phyloP scores from a whole-genome alignment of 192 early-diverging fungal species.

The Thoreauomyces humboldtii region DNA sequence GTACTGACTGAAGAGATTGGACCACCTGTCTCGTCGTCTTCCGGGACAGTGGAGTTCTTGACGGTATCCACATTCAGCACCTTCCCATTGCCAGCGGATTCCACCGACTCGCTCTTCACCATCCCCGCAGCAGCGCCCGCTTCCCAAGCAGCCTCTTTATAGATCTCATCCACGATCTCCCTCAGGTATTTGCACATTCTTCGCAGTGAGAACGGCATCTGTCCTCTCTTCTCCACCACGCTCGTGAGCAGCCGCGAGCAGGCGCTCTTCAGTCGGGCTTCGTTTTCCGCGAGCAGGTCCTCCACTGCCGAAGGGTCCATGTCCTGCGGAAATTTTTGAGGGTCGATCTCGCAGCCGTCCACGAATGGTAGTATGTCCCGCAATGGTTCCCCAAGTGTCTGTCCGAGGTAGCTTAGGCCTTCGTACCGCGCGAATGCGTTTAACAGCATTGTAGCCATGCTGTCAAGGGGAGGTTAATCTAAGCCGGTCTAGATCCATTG shows the following conservation, averaged over 20 bases:
- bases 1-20: too few relatives aligned
- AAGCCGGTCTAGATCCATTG: neutral
- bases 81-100: too few relatives aligned
- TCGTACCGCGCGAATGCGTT: conserved; percentile 39
- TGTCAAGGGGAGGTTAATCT: neutral
- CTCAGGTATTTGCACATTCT: conserved; percentile 32
- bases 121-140: neutral
- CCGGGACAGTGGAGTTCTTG: too few relatives aligned
- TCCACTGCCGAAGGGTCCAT: conserved; percentile 10
- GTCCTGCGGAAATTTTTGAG: conserved; percentile 26
- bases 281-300: conserved; percentile 20
- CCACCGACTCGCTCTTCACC: neutral
- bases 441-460: conserved; percentile 46
- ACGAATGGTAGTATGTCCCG: conserved; percentile 26
- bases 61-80: too few relatives aligned
- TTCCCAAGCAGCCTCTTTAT: conserved; percentile 11
- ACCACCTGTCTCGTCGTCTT: too few relatives aligned
- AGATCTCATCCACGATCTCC: conserved; percentile 26
- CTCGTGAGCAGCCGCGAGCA: conserved; percentile 14
- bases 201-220: conserved; percentile 24
- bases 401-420: conserved; percentile 32
- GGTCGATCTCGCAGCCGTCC: conserved; percentile 46
- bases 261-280: conserved; percentile 26
- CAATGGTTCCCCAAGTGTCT: conserved; percentile 27
- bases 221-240: conserved; percentile 21